Conservation (phyloP, 768 basidiomycete genomes). For the Saitozyma podzolica region DNA sequence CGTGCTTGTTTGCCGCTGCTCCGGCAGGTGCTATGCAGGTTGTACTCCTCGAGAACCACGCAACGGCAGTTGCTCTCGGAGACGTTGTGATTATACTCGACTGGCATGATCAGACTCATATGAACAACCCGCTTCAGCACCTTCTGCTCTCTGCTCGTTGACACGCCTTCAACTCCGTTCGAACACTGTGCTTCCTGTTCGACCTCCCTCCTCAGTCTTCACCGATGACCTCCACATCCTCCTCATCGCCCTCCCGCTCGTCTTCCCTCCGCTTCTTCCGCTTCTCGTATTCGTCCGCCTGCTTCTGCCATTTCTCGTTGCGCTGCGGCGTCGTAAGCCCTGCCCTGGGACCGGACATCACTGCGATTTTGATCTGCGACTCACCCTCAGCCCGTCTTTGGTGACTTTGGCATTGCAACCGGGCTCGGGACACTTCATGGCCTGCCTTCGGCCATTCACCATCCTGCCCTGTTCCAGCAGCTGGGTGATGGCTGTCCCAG, state of each 20-base stretch:
- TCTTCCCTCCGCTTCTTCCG: slow-evolving; percentile 13
- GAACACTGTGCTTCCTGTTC: too few species aligned
- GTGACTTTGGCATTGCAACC: slow-evolving; percentile 40
- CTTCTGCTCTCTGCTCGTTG: too few species aligned
- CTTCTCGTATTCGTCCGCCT: slow-evolving; percentile 19
- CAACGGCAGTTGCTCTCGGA: too few species aligned
- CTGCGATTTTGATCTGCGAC: not conserved
- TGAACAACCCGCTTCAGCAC: too few species aligned
- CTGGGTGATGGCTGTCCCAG: slow-evolving; percentile 66
- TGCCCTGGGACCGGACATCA: too few species aligned
- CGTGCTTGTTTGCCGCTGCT: too few species aligned
- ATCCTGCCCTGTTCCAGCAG: slow-evolving; percentile 56
- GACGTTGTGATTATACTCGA: too few species aligned
- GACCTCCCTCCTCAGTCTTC: not conserved
- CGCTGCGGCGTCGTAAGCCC: slow-evolving; percentile 8
- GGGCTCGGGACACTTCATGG: slow-evolving; percentile 48
- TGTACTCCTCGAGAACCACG: too few species aligned
- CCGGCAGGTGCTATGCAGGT: too few species aligned
- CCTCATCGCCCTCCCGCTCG: slow-evolving; percentile 15
- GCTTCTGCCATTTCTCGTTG: slow-evolving; percentile 14
- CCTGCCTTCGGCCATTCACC: not conserved
- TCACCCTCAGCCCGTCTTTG: slow-evolving; percentile 44
- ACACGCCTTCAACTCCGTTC: too few species aligned
- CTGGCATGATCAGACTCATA: too few species aligned
- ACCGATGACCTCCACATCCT: slow-evolving; percentile 17